These are phyloP conservation scores for Lodderomyces theae DNA, from an alignment of 1,139 yeast genomes.

Conservation along the genomic window DNA sequence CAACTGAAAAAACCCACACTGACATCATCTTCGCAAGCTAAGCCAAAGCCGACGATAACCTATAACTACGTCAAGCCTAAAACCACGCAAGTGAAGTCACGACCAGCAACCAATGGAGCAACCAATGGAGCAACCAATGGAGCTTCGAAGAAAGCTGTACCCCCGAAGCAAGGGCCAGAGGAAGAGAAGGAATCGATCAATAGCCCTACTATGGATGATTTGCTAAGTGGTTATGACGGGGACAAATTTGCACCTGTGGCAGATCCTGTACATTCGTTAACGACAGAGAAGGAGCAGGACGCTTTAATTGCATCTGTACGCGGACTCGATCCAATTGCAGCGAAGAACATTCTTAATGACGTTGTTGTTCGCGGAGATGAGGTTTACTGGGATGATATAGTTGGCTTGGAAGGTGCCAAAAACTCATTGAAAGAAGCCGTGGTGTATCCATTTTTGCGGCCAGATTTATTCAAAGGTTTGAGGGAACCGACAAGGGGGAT, in stretches of 20 bases:
- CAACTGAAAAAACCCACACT: slow-evolving; percentile 22
- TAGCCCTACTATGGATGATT: slow-evolving; percentile 29
- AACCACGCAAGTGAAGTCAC: slow-evolving; percentile 8
- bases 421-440: slow-evolving; percentile 91
- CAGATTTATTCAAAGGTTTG: slow-evolving; percentile 86
- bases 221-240: slow-evolving; percentile 24
- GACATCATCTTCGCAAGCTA: slow-evolving; percentile 10
- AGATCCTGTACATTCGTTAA: slow-evolving; percentile 18
- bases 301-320: slow-evolving; percentile 33
- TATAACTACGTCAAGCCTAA: slow-evolving; percentile 27
- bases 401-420: slow-evolving; percentile 89
- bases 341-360: slow-evolving; percentile 76
- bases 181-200: slow-evolving; percentile 6
- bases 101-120: slow-evolving; percentile 5
- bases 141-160: slow-evolving; percentile 6
- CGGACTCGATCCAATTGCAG: slow-evolving; percentile 43
- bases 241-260: slow-evolving; percentile 8
- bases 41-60: slow-evolving; percentile 22
- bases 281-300: slow-evolving; percentile 68
- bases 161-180: slow-evolving; percentile 10
- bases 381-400: slow-evolving; percentile 96
- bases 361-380: slow-evolving; percentile 94
- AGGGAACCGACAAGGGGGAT: slow-evolving; percentile 97
- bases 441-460: slow-evolving; percentile 91
- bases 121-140: slow-evolving; percentile 9